phyloP scores from a whole-genome alignment of 2,329 filamentous ascomycete species.

The Cucurbitaria berberidis region DNA sequence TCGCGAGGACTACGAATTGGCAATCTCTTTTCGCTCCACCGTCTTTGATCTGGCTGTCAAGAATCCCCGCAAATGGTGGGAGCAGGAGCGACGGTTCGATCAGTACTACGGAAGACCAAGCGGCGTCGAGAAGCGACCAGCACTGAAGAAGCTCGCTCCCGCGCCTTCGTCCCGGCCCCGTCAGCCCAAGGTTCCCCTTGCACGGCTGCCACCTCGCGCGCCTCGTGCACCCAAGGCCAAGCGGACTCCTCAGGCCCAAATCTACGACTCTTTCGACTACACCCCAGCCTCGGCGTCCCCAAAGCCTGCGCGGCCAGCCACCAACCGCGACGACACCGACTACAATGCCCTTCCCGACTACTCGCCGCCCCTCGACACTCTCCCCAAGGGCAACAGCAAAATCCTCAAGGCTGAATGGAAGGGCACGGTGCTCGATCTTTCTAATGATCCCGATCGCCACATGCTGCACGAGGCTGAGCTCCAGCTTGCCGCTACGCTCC shows the following conservation, averaged over 20 bases:
- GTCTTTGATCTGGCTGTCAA: slow-evolving; percentile 38
- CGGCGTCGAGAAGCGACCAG: slow-evolving; percentile 47
- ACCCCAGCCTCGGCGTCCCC: slow-evolving; percentile 38
- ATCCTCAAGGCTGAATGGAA: slow-evolving; percentile 88
- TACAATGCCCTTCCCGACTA: slow-evolving; percentile 74
- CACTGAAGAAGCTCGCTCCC: slow-evolving; percentile 46
- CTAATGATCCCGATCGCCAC: slow-evolving; percentile 65
- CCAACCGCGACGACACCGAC: slow-evolving; percentile 82
- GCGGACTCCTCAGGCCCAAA: slow-evolving; percentile 39
- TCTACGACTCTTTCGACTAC: slow-evolving; percentile 47
- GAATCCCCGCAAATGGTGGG: slow-evolving; percentile 51
- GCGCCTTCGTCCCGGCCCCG: slow-evolving; percentile 42
- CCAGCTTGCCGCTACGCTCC: slow-evolving; percentile 75
- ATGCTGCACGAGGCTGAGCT: slow-evolving; percentile 82
- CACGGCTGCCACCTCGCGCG: slow-evolving; percentile 40
- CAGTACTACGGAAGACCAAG: slow-evolving; percentile 55
- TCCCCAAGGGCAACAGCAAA: slow-evolving; percentile 68
- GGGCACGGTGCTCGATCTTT: slow-evolving; percentile 77
- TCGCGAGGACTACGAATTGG: slow-evolving; percentile 48
- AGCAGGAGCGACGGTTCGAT: slow-evolving; percentile 58
- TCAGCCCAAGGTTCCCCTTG: slow-evolving; percentile 42
- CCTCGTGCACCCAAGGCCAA: slow-evolving; percentile 45
- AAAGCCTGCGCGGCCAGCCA: slow-evolving; percentile 52
- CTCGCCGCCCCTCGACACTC: slow-evolving; percentile 70
- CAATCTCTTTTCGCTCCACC: slow-evolving; percentile 41